A percentile compares a stretch with the other conserved stretches of the same genome.
Conservation (phyloP, 495 filamentous ascomycete genomes). For the Tuber aestivum region DNA sequence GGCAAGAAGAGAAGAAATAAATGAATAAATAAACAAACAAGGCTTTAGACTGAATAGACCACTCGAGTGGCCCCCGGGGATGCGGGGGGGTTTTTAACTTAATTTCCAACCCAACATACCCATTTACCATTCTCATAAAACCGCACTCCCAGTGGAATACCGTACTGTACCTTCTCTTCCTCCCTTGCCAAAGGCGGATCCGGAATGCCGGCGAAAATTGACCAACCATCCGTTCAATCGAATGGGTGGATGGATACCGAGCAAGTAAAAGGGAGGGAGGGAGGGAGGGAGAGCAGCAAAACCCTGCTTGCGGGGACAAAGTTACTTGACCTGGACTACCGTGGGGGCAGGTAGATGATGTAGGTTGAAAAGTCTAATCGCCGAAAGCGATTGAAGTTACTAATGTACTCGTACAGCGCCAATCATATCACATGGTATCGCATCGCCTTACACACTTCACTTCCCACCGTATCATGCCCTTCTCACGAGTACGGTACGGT, state of each 20-base stretch:
- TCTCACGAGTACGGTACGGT: neutral
- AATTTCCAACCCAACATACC: neutral
- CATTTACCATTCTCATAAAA: neutral
- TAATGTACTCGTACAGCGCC: neutral
- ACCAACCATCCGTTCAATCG: neutral
- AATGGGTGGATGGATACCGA: neutral
- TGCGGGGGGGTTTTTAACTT: constrained; percentile 9
- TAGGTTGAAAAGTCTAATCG: neutral
- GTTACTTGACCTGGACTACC: neutral
- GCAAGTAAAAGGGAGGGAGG: neutral
- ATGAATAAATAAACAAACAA: neutral
- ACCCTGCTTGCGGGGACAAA: neutral
- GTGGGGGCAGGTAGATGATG: neutral
- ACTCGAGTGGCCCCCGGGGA: neutral
- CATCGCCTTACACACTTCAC: neutral
- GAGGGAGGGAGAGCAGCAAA: neutral
- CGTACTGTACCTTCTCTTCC: neutral
- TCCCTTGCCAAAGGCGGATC: neutral
- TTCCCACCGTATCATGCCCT: neutral
- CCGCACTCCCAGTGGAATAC: neutral
- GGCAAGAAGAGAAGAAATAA: neutral
- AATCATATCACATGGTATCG: neutral
- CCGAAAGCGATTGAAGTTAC: neutral
- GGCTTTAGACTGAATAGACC: neutral
- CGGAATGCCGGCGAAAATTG: neutral